Evolutionary conservation across 257 asterid species (phyloP), one percentile per base, ranked within the genome.

Genomic region (Solanum piurae): DNA sequence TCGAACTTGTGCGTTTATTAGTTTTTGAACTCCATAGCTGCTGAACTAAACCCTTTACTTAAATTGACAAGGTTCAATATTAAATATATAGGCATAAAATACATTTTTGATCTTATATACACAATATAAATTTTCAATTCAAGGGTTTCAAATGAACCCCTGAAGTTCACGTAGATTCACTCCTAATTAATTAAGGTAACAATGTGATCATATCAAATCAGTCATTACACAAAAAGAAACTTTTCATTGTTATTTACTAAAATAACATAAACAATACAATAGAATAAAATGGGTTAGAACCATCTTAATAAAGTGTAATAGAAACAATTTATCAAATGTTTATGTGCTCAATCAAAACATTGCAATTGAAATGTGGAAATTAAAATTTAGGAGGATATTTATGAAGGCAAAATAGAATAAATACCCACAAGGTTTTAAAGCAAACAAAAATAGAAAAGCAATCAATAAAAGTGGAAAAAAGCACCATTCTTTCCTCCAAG

Each of bases 401-500:
- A 55, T 55, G 64, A 55, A 55, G n/a, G 66, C 25, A 18, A 68
- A 71, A 71, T 71, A 16, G 42, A 74, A 74, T 74, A 74, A 76
- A 76, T 42, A 42, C 14, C 84, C 2, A 42, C 11, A 21, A 79
- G 1, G 64, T 42, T 42, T 40, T 79, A 79, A 79, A 77, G 64
- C 64, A 44, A 25, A 40, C 46, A 44, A 46, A 82, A 82, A 31
- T n/a, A 44, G 25, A 36, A 86, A 86, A 86, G 44, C 31, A n/a
- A 16, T 27, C 52, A 66, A 40, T 20, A 14, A 55, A 73, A 86
- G 88, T 82, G 44, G 85, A 20, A 82, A 49, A 49, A 82, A 52
- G 44, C 58, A 82, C 86, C 68, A 82, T 82, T 82, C 86, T 82
- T 82, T 82, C 71, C 86, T 82, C 86, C 31, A 49, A 46, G 42